phyloP scores from a whole-genome alignment of 2,329 filamentous ascomycete species.

The Lasiodiplodia citricola region DNA sequence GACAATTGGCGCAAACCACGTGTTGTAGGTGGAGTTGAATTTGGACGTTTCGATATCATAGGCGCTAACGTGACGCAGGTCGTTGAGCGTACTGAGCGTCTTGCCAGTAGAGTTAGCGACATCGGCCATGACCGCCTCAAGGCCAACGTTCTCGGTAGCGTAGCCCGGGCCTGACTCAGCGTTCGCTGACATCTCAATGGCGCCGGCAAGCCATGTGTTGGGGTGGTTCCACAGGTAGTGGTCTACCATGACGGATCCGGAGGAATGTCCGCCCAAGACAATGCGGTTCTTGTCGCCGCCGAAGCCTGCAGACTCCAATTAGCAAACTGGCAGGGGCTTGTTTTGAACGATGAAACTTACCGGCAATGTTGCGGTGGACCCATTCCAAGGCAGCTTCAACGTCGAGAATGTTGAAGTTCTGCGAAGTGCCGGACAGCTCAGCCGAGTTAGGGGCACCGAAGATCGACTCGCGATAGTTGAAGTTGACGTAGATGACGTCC shows the following conservation, averaged over 20 bases:
- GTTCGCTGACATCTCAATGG: slow-evolving; percentile 43
- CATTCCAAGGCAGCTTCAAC: slow-evolving; percentile 48
- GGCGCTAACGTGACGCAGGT: slow-evolving; percentile 21
- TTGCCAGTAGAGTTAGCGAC: slow-evolving; percentile 22
- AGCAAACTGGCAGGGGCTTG: not conserved
- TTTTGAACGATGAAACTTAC: not conserved
- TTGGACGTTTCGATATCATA: slow-evolving; percentile 30
- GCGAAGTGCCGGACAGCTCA: slow-evolving; percentile 28
- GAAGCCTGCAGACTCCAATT: slow-evolving; percentile 41
- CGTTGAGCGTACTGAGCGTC: slow-evolving; percentile 14
- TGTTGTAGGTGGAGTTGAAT: slow-evolving; percentile 32
- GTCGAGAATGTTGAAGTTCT: slow-evolving; percentile 47
- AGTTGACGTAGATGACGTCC: slow-evolving; percentile 36
- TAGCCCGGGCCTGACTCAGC: slow-evolving; percentile 33
- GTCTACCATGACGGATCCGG: slow-evolving; percentile 31
- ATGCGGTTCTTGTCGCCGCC: slow-evolving; percentile 53
- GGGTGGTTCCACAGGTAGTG: slow-evolving; percentile 35
- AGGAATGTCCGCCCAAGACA: slow-evolving; percentile 38
- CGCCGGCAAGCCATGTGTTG: slow-evolving; percentile 35
- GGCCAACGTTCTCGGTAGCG: slow-evolving; percentile 21
- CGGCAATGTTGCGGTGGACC: slow-evolving; percentile 47
- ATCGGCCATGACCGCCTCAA: slow-evolving; percentile 24
- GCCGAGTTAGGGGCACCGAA: slow-evolving; percentile 25
- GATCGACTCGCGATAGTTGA: slow-evolving; percentile 40
- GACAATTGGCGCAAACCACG: slow-evolving; percentile 28